These are phyloP conservation scores for Asterionellopsis glacialis DNA, from an alignment of 108 stramenopile genomes.

Conservation along the genomic window DNA sequence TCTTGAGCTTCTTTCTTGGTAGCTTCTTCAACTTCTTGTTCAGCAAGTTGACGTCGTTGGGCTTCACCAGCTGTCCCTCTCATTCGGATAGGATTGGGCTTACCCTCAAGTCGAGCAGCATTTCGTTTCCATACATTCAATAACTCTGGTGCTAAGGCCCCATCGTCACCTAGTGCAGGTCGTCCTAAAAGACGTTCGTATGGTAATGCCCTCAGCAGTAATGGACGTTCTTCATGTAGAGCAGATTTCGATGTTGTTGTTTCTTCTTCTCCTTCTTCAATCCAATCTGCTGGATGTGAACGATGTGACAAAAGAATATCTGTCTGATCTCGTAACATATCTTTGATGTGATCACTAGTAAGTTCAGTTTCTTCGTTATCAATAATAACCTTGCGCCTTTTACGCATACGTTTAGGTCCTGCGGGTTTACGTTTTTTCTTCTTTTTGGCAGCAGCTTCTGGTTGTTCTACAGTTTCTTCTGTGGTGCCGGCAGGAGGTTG, in stretches of 20 bases:
- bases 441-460: slow-evolving; percentile 2
- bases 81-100: slow-evolving; percentile 55
- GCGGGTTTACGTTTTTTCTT: slow-evolving; percentile 15
- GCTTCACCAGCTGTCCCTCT: slow-evolving; percentile 34
- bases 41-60: slow-evolving; percentile 16
- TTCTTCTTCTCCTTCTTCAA: slow-evolving; percentile 33
- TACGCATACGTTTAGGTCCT: slow-evolving; percentile 50
- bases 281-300: slow-evolving; percentile 51
- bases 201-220: neutral
- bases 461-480: too few species aligned
- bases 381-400: slow-evolving; percentile 76
- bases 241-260: neutral
- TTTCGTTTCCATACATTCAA: slow-evolving; percentile 59
- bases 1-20: slow-evolving; percentile 6
- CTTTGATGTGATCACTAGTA: slow-evolving; percentile 64
- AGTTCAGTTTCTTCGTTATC: slow-evolving; percentile 84
- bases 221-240: slow-evolving; percentile 14
- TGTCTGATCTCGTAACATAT: slow-evolving; percentile 68
- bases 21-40: neutral
- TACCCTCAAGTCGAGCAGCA: slow-evolving; percentile 45
- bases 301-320: slow-evolving; percentile 54
- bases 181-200: slow-evolving; percentile 48
- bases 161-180: slow-evolving; percentile 75
- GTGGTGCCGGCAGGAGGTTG: too few species aligned
- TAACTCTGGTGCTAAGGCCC: slow-evolving; percentile 58